Evolutionary conservation across 495 filamentous ascomycete genomes (phyloP), one percentile per base, ranked within the genome.

Genomic region (Lindgomyces ingoldianus): DNA sequence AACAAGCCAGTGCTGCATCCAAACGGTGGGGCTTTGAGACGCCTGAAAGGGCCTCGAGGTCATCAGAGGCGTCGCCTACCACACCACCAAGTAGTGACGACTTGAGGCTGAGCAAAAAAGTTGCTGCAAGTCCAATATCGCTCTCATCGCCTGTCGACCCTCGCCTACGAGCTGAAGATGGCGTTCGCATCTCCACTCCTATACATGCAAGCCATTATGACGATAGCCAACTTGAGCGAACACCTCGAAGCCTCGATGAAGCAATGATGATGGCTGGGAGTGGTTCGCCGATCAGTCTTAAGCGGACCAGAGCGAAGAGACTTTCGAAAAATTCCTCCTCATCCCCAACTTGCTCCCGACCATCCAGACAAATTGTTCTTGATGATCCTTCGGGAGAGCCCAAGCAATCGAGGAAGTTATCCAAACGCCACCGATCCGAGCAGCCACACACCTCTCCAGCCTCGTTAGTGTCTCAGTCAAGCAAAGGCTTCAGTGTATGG

Each of bases 301-400:
- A 83, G 60, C 74, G 84, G 58, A 79, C 81, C 3, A 85, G 80
- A 69, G 83, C 84, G 8, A 83, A 83, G 64, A 77, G 82, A 60
- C 62, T 76, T 30, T 65, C 60, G 24, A 70, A 54, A 27, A 67
- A 63, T 25, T 25, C 48, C 16, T 18, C 60, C 27, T 29, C 53
- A 6, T 69, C 65, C 18, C 54, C 61, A 41, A 42, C 11, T 22
- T 48, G 49, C 8, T 52, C 53, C 18, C 55, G 55, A 21, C 41
- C 54, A 6, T 70, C 68, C 22, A 49, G 67, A 44, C 61, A 70
- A 36, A 65, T 70, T 22, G 47, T 65, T 33, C 45, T 70, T 3
- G 53, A 61, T n/a, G 64, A 68, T 46, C 64, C 58, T 8, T n/a
- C 4, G 18, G 60, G 56, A 11, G 64, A 71, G 24, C 21, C 24